Conservation (phyloP, 2,329 filamentous ascomycete genomes). For the Paecilomyces variotii region DNA sequence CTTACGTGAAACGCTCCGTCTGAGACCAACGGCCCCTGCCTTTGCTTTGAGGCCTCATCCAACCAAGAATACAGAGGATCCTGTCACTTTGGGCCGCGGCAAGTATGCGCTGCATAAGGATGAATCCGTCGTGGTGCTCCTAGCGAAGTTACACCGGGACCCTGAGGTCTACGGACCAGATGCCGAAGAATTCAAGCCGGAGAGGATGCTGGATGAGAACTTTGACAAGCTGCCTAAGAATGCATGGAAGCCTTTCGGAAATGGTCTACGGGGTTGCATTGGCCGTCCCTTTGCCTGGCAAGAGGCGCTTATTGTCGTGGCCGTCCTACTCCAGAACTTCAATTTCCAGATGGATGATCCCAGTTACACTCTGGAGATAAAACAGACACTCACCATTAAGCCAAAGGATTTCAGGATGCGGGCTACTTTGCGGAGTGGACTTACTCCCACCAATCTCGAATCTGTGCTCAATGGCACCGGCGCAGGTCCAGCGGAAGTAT, state of each 20-base stretch:
- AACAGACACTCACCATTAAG: conserved; percentile 33
- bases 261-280: conserved; percentile 63
- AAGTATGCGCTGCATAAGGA: conserved; percentile 53
- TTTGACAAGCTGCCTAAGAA: conserved; percentile 59
- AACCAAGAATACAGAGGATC: conserved; percentile 29
- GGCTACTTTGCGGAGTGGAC: conserved; percentile 45
- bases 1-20: conserved; percentile 56
- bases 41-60: conserved; percentile 46
- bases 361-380: conserved; percentile 30
- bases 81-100: conserved; percentile 47
- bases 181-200: conserved; percentile 58
- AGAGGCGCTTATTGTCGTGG: conserved; percentile 55
- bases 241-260: conserved; percentile 67
- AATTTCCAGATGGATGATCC: conserved; percentile 57
- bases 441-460: conserved; percentile 38
- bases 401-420: conserved; percentile 54
- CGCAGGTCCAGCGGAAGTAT: conserved; percentile 3
- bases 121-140: conserved; percentile 42
- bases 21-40: conserved; percentile 51
- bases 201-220: conserved; percentile 62
- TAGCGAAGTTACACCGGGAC: conserved; percentile 53
- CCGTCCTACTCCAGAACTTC: conserved; percentile 63
- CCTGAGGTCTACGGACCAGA: conserved; percentile 58
- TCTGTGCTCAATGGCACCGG: conserved; percentile 21
- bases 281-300: conserved; percentile 69